A percentile compares a stretch with the other conserved stretches of the same genome.
These are phyloP conservation scores for Ormosia emarginata DNA, from an alignment of 306 rosid genomes.

Conservation along the genomic window DNA sequence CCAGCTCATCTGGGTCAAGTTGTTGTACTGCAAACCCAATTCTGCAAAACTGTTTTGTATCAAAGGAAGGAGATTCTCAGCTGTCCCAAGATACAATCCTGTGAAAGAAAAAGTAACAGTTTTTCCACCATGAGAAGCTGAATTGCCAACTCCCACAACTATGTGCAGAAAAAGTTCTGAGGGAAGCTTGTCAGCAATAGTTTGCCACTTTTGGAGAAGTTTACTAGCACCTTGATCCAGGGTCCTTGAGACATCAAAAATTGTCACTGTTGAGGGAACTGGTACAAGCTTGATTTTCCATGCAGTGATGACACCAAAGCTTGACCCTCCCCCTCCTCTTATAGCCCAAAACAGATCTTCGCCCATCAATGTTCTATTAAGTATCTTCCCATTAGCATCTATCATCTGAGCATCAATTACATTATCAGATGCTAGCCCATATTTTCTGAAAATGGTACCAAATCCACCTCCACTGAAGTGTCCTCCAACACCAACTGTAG, in stretches of 20 bases:
- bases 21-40: conserved; percentile 7
- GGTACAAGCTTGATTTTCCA: conserved; percentile 29
- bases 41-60: conserved; percentile 15
- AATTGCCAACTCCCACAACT: background rate
- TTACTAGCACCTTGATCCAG: conserved; percentile 1
- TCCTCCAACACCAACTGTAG: conserved; percentile 35
- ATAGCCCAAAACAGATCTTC: conserved; percentile 42
- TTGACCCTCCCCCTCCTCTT: conserved; percentile 40
- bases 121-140: background rate
- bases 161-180: conserved; percentile 21
- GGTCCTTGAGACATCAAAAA: conserved; percentile 16
- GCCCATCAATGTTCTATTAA: conserved; percentile 30
- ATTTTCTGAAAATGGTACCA: conserved; percentile 31
- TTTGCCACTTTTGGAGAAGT: conserved; percentile 28
- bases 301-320: conserved; percentile 29
- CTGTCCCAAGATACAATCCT: conserved; percentile 27
- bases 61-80: background rate
- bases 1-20: conserved; percentile 23
- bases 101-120: conserved; percentile 3
- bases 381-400: conserved; percentile 24
- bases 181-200: conserved; percentile 11
- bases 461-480: conserved; percentile 37
- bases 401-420: conserved; percentile 18
- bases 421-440: conserved; percentile 32
- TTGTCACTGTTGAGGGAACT: conserved; percentile 29